Conservation (phyloP, 2,329 filamentous ascomycete genomes). For the Neopestalotiopsis rosae region DNA sequence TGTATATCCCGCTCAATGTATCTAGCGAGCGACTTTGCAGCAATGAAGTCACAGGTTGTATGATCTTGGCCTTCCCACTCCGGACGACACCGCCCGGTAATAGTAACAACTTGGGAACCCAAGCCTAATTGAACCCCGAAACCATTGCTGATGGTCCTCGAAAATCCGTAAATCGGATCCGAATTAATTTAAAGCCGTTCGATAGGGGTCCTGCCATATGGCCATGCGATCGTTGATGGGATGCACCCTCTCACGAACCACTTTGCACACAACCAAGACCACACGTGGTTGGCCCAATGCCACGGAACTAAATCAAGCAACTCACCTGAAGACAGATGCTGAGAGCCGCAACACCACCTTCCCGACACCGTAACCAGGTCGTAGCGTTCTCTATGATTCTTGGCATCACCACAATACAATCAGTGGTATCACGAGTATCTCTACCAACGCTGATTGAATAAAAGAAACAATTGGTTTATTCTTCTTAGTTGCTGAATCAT, state of each 20-base stretch:
- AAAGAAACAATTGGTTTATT: not conserved
- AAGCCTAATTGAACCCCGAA: not conserved
- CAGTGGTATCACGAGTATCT: not conserved
- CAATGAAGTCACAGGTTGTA: not conserved
- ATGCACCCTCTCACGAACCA: not conserved
- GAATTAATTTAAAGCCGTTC: not conserved
- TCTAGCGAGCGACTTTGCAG: not conserved
- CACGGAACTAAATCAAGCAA: not conserved
- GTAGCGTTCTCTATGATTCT: not conserved
- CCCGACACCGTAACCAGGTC: constrained; percentile 4
- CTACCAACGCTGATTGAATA: not conserved
- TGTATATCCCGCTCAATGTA: not conserved
- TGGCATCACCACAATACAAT: not conserved
- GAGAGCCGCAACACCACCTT: constrained; percentile 7
- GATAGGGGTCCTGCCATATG: not conserved
- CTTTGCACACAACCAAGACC: not conserved
- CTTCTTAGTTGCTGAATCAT: not conserved
- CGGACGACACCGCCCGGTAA: not conserved
- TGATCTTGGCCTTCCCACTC: not conserved
- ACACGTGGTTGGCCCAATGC: not conserved
- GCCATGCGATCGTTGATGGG: not conserved
- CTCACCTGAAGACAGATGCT: not conserved
- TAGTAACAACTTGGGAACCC: not conserved
- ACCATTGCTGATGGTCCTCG: not conserved
- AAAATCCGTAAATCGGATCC: not conserved